phyloP scores from a whole-genome alignment of 2,329 filamentous ascomycete species.

The Fusarium coffeatum region DNA sequence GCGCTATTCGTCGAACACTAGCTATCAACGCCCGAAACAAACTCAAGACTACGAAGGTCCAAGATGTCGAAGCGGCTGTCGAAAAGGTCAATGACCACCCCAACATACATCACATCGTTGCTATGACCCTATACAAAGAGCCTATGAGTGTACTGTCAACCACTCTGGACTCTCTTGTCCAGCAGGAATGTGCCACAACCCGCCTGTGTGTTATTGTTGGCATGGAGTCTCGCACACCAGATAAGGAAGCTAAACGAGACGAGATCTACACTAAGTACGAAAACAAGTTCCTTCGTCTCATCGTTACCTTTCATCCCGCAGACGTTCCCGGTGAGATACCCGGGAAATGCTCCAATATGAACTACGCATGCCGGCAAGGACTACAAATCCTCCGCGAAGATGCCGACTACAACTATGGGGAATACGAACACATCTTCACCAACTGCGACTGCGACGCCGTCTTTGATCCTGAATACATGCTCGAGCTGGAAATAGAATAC shows the following conservation, averaged over 20 bases:
- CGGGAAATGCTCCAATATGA: conserved; percentile 36
- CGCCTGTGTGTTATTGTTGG: conserved; percentile 25
- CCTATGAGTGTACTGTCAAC: conserved; percentile 29
- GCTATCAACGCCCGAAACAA: conserved; percentile 26
- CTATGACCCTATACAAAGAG: conserved; percentile 34
- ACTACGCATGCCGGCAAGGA: conserved; percentile 33
- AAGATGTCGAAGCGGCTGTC: conserved; percentile 21
- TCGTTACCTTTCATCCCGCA: conserved; percentile 28
- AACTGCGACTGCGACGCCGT: conserved; percentile 44
- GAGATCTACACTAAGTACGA: conserved; percentile 25
- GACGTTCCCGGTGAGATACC: conserved; percentile 21
- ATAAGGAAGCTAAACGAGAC: conserved; percentile 25
- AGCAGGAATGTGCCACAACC: conserved; percentile 18
- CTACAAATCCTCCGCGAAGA: conserved; percentile 31
- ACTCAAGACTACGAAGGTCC: background rate
- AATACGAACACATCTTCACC: conserved; percentile 41
- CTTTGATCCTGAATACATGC: conserved; percentile 40
- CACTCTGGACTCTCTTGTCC: conserved; percentile 25
- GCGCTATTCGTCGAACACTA: conserved; percentile 34
- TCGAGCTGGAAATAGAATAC: conserved; percentile 33
- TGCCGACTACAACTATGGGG: conserved; percentile 32
- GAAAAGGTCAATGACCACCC: background rate
- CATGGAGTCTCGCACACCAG: conserved; percentile 29
- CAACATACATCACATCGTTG: conserved; percentile 31
- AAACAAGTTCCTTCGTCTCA: conserved; percentile 27